phyloP scores from a whole-genome alignment of 495 filamentous ascomycete species.

The Collariella sp. region DNA sequence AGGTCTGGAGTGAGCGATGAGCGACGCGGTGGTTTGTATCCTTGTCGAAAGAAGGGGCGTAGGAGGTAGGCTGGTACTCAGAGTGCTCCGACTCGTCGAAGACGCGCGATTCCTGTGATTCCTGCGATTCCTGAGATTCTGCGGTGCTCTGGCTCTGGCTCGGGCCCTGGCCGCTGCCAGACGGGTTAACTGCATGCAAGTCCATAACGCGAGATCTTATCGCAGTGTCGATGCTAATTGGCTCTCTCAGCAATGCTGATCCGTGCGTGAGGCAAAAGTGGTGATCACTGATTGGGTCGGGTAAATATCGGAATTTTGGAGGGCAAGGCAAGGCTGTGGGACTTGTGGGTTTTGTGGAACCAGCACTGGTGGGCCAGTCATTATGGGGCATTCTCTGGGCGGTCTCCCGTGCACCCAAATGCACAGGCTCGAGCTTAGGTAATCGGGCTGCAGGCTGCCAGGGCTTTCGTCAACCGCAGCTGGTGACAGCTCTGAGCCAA shows the following conservation, averaged over 20 bases:
- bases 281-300: conserved; percentile 3
- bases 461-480: conserved; percentile 30
- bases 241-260: not conserved
- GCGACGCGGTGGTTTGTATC: too few species aligned
- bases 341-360: not conserved
- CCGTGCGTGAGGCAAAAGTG: not conserved
- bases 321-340: conserved; percentile 7
- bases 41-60: too few species aligned
- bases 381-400: not conserved
- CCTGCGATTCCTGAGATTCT: not conserved
- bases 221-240: not conserved
- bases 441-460: conserved; percentile 30
- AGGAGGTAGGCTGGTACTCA: too few species aligned
- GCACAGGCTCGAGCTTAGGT: conserved; percentile 14
- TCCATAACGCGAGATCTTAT: not conserved
- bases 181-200: not conserved
- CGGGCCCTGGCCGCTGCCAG: not conserved
- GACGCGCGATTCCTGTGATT: not conserved
- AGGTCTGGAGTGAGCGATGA: too few species aligned
- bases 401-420: not conserved
- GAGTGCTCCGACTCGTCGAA: too few species aligned
- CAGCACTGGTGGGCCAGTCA: not conserved
- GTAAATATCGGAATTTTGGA: not conserved
- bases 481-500: conserved; percentile 9
- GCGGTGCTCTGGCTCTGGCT: not conserved